A percentile compares a stretch with the other conserved stretches of the same genome.
Conservation (phyloP, 176 grass and related monocot genomes). For the Aegilops longissima region DNA sequence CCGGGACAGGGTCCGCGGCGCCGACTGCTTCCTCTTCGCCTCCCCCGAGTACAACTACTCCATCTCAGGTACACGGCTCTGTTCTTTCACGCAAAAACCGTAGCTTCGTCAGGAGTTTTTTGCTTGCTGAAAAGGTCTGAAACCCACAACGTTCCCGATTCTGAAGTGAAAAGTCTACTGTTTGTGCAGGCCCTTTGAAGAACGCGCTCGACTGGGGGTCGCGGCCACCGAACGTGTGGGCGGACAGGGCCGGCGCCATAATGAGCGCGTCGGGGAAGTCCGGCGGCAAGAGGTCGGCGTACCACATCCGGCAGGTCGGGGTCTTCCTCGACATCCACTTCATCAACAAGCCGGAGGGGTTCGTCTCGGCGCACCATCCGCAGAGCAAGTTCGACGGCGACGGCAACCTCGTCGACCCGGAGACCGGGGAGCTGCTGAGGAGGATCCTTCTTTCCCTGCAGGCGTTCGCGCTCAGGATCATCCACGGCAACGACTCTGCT, state of each 20-base stretch:
- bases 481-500: conserved; percentile 1
- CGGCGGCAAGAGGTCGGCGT: conserved; percentile 57
- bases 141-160: not conserved
- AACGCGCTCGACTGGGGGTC: conserved; percentile 92
- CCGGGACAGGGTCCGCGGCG: conserved; percentile 46
- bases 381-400: conserved; percentile 60
- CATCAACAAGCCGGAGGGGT: conserved; percentile 79
- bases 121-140: not conserved
- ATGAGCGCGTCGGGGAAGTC: conserved; percentile 64
- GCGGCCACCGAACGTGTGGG: conserved; percentile 59
- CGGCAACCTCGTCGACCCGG: conserved; percentile 56
- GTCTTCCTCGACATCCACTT: conserved; percentile 78
- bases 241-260: conserved; percentile 58
- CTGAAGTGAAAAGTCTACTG: not conserved
- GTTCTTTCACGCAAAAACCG: too few relatives aligned
- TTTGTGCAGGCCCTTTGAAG: conserved; percentile 52
- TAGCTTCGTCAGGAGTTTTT: too few relatives aligned
- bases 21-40: conserved; percentile 80
- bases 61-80: conserved; percentile 42
- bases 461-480: conserved; percentile 57
- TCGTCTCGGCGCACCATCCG: conserved; percentile 39
- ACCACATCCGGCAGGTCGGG: conserved; percentile 78
- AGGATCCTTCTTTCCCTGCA: conserved; percentile 55
- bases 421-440: conserved; percentile 50
- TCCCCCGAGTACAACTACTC: conserved; percentile 98